These are phyloP conservation scores for Lonicera japonica DNA, from an alignment of 129 eudicot species.

Conservation along the genomic window DNA sequence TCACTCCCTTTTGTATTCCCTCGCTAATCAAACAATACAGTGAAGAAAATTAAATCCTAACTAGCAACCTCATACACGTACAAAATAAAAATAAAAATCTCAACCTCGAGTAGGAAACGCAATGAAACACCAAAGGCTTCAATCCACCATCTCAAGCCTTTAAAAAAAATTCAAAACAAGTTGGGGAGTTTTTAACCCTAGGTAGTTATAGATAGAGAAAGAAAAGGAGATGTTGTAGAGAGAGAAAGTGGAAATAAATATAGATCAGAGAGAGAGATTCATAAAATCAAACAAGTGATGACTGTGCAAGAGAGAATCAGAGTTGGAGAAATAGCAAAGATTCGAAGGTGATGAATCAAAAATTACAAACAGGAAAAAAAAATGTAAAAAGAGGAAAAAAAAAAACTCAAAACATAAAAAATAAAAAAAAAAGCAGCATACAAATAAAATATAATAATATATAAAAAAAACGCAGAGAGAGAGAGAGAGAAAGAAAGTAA, in stretches of 20 bases:
- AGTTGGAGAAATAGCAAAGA: neutral
- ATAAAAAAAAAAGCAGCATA: neutral
- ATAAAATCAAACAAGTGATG: neutral
- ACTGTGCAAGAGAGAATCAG: neutral
- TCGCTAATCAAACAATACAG: neutral
- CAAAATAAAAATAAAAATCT: neutral
- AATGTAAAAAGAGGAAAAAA: no score
- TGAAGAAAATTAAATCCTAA: neutral
- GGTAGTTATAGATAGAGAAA: neutral
- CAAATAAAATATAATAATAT: neutral
- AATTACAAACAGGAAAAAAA: neutral
- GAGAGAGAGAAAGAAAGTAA: neutral
- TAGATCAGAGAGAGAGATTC: neutral
- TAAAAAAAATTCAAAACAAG: neutral
- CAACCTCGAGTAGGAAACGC: neutral
- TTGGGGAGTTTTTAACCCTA: neutral
- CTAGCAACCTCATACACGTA: neutral
- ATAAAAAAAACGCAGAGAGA: neutral
- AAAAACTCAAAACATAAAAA: neutral
- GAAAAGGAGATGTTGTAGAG: neutral
- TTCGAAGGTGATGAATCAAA: neutral
- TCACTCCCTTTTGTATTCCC: neutral
- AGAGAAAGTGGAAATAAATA: neutral
- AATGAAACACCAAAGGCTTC: neutral
- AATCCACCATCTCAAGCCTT: neutral